A percentile compares a stretch with the other conserved stretches of the same genome.
phyloP scores from a whole-genome alignment of 345 rosid genomes.

The Luvunga scandens region DNA sequence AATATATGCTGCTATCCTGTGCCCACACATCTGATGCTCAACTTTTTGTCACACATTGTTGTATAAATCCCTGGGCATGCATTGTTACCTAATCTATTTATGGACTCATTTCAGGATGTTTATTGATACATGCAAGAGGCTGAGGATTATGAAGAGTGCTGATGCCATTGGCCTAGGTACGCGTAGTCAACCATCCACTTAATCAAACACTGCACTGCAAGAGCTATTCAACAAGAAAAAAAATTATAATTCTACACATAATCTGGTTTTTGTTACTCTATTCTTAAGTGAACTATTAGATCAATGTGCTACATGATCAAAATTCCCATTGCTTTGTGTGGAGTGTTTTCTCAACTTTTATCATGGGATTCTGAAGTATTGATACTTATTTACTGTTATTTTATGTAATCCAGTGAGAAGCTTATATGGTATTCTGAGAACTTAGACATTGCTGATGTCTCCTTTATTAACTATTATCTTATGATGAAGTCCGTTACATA shows the following conservation, averaged over 20 bases:
- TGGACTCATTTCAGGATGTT: slow-evolving; percentile 50
- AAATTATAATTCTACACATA: not conserved
- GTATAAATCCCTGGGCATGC: not conserved
- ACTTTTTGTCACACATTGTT: not conserved
- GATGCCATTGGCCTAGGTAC: slow-evolving; percentile 74
- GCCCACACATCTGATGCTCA: not conserved
- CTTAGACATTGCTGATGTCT: not conserved
- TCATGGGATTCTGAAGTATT: not conserved
- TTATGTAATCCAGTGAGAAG: not conserved
- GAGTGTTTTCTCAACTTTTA: not conserved
- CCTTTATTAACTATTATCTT: not conserved
- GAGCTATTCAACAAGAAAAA: not conserved
- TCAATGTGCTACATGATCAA: not conserved
- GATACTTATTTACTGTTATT: not conserved
- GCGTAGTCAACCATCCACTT: not conserved
- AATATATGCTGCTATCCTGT: not conserved
- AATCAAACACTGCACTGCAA: not conserved
- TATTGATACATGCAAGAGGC: slow-evolving; percentile 52
- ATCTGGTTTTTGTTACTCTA: not conserved
- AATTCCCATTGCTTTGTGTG: not conserved
- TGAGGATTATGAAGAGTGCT: slow-evolving; percentile 68
- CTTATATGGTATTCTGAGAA: not conserved
- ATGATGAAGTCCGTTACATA: not conserved
- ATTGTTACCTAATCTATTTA: slow-evolving; percentile 16
- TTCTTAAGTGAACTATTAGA: not conserved